Base-by-base conservation (phyloP, 2,329 filamentous ascomycete species). In the Cordyceps fumosorosea region DNA sequence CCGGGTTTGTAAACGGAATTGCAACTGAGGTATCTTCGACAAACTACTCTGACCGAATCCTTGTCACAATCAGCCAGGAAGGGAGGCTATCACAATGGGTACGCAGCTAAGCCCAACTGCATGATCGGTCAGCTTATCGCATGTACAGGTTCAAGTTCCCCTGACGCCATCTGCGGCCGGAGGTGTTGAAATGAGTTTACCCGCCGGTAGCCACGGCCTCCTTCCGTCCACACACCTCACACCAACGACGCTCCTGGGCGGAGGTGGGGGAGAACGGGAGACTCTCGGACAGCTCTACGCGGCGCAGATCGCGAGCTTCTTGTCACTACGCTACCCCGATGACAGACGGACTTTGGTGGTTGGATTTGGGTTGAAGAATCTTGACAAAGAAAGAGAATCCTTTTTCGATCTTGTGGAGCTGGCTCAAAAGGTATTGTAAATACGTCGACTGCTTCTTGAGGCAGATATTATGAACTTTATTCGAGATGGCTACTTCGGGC, bases 61-160 rank as follows among this genome's bases (percentile, higher is more conserved):
- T 99, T 68, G 79, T 99, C 65, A 97, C 92, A 1, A 83, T 98
- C 64, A 90, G 90, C 0, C 95, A 98, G 76, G 84, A 88, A 64
- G 93, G 93, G 7, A 84, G 88, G 63, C 77, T 98, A 53, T 89
- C 90, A 22, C 95, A 98, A 81, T 99, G 95, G 95, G 92, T 97
- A 80, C 60, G 78, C 7, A 29, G 14, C 3, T 8, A 5, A 14
- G 3, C 11, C 6, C 3, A n/a, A 22, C 20, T 18, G 10, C 60
- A 77, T 5, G 16, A 44, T 4, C 14, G 5, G 8, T 45, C 10
- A 22, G 5, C 52, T 54, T 11, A 65, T 69, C 16, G 64, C 2
- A 6, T 0, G 48, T 20, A 6, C 48, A 92, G 89, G 83, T 92
- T 22, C 89, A 95, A 78, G 89, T 96, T 0, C 89, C 90, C 0